A percentile compares a stretch with the other conserved stretches of the same genome.
Conservation (phyloP, 306 rosid genomes). For the Arachis hypogaea region DNA sequence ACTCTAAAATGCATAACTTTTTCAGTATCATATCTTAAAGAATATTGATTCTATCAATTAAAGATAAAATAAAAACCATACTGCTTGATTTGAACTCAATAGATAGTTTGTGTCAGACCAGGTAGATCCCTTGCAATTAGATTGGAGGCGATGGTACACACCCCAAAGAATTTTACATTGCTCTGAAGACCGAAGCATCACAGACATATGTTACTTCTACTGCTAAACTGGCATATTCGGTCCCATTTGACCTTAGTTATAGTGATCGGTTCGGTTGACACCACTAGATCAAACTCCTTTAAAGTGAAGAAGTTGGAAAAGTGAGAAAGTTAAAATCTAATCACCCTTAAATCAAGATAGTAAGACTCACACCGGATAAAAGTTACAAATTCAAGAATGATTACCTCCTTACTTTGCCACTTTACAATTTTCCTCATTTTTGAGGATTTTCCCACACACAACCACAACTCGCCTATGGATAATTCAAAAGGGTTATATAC, state of each 20-base stretch:
- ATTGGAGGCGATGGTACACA: neutral
- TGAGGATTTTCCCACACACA: neutral
- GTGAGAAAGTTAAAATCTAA: no score
- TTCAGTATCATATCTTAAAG: neutral
- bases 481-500: conserved; percentile 12
- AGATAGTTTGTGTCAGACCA: neutral
- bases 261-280: no score
- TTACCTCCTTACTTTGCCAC: no score
- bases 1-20: conserved; percentile 4
- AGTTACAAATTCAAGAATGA: no score
- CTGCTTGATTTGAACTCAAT: neutral
- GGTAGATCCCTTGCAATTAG: conserved; percentile 1
- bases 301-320: no score
- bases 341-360: no score
- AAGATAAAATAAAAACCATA: neutral
- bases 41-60: neutral
- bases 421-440: no score
- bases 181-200: conserved; percentile 10
- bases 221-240: neutral
- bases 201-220: neutral
- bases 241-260: no score
- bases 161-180: neutral
- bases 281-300: no score
- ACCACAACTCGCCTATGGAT: neutral
- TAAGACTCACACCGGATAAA: no score